phyloP scores from a whole-genome alignment of 2,329 filamentous ascomycete genomes.

The Clathrospora elynae region DNA sequence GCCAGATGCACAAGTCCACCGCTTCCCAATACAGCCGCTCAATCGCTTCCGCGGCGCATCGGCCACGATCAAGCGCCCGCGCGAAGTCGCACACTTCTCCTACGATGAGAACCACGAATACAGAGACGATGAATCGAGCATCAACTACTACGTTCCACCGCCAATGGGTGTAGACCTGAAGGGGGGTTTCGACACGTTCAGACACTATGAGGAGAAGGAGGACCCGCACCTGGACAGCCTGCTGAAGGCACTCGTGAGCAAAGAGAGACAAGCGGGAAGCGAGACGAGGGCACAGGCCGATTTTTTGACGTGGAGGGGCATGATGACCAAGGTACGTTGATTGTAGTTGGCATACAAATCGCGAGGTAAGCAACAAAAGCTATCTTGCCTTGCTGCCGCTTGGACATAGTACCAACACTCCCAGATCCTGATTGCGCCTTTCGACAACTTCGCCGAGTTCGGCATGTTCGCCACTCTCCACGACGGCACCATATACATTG shows the following conservation, averaged over 20 bases:
- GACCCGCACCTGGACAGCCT: constrained; percentile 89
- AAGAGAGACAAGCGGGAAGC: constrained; percentile 66
- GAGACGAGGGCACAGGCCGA: constrained; percentile 73
- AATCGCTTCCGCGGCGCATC: constrained; percentile 42
- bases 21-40: constrained; percentile 41
- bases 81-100: constrained; percentile 94
- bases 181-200: constrained; percentile 79
- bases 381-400: constrained; percentile 20
- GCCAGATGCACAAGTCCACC: constrained; percentile 9
- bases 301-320: constrained; percentile 91
- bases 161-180: constrained; percentile 75
- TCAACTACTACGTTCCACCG: constrained; percentile 87
- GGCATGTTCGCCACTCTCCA: constrained; percentile 95
- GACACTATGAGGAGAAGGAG: constrained; percentile 77
- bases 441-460: constrained; percentile 79
- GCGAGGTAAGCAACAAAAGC: constrained; percentile 23
- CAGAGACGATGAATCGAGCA: constrained; percentile 74
- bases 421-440: constrained; percentile 84
- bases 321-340: constrained; percentile 87
- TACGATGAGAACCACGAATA: constrained; percentile 85
- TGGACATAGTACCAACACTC: constrained; percentile 7
- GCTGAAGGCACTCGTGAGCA: constrained; percentile 72
- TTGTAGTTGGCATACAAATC: not conserved
- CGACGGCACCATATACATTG: constrained; percentile 81
- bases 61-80: constrained; percentile 42